Percentiles rank a stretch among this genome's conserved stretches.
These are phyloP conservation scores for Gliomastix tumulicola DNA, from an alignment of 2,329 filamentous ascomycete species.

Conservation along the genomic window DNA sequence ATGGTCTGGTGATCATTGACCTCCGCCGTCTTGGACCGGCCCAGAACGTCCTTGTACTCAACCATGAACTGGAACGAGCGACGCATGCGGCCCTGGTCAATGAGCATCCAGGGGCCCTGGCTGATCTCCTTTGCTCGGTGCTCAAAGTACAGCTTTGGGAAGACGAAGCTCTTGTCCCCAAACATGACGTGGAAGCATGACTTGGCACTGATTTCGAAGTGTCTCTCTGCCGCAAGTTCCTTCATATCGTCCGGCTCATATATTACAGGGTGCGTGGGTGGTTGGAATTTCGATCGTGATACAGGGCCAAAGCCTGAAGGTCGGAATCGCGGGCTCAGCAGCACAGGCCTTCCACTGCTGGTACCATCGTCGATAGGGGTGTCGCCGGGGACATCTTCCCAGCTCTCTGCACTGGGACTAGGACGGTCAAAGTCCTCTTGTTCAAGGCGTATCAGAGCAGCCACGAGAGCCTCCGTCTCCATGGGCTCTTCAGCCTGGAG, in stretches of 20 bases:
- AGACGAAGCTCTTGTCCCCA: slow-evolving; percentile 91
- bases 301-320: no score
- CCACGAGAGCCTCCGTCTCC: slow-evolving; percentile 62
- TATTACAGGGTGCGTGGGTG: slow-evolving; percentile 72
- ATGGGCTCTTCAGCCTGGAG: slow-evolving; percentile 65
- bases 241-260: slow-evolving; percentile 82
- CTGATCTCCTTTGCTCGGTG: slow-evolving; percentile 71
- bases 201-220: slow-evolving; percentile 89
- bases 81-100: slow-evolving; percentile 63
- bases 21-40: slow-evolving; percentile 50
- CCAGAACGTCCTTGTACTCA: slow-evolving; percentile 57
- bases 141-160: slow-evolving; percentile 84
- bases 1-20: slow-evolving; percentile 82
- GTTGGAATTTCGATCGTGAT: slow-evolving; percentile 75
- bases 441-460: slow-evolving; percentile 69
- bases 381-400: slow-evolving; percentile 70
- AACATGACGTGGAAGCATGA: slow-evolving; percentile 94
- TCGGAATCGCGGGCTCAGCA: slow-evolving; percentile 22
- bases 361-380: slow-evolving; percentile 53
- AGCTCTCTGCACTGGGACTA: slow-evolving; percentile 77
- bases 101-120: slow-evolving; percentile 76
- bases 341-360: slow-evolving; percentile 25
- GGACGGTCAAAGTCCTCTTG: slow-evolving; percentile 45
- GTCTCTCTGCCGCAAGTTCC: slow-evolving; percentile 65
- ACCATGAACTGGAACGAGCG: slow-evolving; percentile 79